Evolutionary conservation across 2,329 filamentous ascomycete genomes (phyloP).

Genomic region (Didymella sp.): DNA sequence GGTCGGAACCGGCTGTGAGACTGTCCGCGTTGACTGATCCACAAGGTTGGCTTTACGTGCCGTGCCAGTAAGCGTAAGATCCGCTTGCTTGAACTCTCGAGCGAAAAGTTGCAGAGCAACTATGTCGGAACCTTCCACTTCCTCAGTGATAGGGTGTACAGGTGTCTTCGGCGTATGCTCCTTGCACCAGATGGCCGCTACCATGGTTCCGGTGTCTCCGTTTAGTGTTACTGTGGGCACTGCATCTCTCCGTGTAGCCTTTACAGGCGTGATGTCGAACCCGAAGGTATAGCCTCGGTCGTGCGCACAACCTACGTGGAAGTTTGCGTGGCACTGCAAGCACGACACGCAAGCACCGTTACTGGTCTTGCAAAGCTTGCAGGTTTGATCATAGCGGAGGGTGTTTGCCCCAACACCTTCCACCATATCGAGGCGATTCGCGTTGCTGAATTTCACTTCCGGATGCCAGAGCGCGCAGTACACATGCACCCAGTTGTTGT

Average conservation of each 20-base stretch:
- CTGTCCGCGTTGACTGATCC: conserved; percentile 65
- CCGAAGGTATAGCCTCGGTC: conserved; percentile 83
- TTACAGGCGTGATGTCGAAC: conserved; percentile 89
- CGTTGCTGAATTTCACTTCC: conserved; percentile 90
- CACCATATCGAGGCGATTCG: conserved; percentile 79
- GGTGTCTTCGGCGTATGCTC: conserved; percentile 76
- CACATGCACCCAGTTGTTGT: conserved; percentile 99
- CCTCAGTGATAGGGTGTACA: conserved; percentile 80
- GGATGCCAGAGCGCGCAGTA: conserved; percentile 90
- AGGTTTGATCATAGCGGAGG: conserved; percentile 80
- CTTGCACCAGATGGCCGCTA: conserved; percentile 90
- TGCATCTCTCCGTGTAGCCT: conserved; percentile 84
- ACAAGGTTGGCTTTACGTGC: conserved; percentile 88
- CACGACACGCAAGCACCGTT: conserved; percentile 84
- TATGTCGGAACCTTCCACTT: conserved; percentile 71
- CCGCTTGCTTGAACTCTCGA: conserved; percentile 92
- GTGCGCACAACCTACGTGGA: conserved; percentile 91
- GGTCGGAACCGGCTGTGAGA: conserved; percentile 41
- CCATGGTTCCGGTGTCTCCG: conserved; percentile 80
- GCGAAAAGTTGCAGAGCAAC: conserved; percentile 87
- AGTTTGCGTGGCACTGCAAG: conserved; percentile 71
- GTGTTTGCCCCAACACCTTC: conserved; percentile 80
- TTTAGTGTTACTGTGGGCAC: conserved; percentile 81
- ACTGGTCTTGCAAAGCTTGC: conserved; percentile 80
- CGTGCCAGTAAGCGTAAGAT: conserved; percentile 86